Evolutionary conservation across 768 basidiomycete genomes (phyloP).

Genomic region (Boletus rufocinnamomeus): DNA sequence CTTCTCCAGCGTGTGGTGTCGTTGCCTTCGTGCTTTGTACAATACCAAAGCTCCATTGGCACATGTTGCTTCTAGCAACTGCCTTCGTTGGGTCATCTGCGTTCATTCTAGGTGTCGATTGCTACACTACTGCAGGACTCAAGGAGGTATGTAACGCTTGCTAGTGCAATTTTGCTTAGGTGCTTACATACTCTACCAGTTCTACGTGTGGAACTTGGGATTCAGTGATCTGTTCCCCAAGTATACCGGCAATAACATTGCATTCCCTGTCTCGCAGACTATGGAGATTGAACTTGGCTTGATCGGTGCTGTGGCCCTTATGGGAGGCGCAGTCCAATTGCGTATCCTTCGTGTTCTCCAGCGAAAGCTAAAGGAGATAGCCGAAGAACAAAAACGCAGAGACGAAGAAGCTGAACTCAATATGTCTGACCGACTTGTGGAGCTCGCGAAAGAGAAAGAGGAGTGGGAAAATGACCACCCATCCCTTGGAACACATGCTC

Average conservation of each 20-base stretch:
- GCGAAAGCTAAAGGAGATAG: conserved; percentile 76
- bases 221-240: conserved; percentile 80
- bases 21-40: conserved; percentile 83
- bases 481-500: conserved; percentile 55
- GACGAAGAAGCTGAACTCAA: conserved; percentile 76
- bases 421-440: conserved; percentile 69
- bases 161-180: background rate
- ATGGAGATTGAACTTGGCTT: conserved; percentile 95
- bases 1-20: conserved; percentile 59
- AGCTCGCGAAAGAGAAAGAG: conserved; percentile 65
- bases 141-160: conserved; percentile 69
- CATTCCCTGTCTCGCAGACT: conserved; percentile 82
- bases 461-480: conserved; percentile 91
- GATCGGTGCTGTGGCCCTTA: conserved; percentile 77
- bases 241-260: conserved; percentile 62
- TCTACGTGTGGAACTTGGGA: conserved; percentile 95
- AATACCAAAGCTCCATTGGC: conserved; percentile 84
- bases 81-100: conserved; percentile 89
- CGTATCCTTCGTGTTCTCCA: conserved; percentile 81
- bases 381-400: conserved; percentile 67
- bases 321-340: conserved; percentile 89
- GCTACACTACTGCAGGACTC: conserved; percentile 86
- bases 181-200: conserved; percentile 47
- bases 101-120: conserved; percentile 92
- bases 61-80: conserved; percentile 82